These are phyloP conservation scores for Recurvomyces mirabilis DNA, from an alignment of 495 filamentous ascomycete genomes.

Conservation along the genomic window DNA sequence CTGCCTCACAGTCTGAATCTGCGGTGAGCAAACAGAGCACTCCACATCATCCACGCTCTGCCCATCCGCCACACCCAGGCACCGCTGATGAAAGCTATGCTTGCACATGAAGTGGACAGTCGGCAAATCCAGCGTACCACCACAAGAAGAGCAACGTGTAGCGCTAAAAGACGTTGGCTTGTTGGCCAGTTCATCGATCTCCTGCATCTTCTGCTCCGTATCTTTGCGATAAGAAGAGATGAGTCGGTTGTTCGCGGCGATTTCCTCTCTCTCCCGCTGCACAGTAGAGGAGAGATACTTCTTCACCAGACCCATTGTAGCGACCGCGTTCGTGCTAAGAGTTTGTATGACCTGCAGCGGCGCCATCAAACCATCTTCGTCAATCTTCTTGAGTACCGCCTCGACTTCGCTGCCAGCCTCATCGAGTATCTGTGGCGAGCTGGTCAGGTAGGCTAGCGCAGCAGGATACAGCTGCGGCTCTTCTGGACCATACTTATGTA, in stretches of 20 bases:
- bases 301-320: slow-evolving; percentile 95
- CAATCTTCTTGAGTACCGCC: slow-evolving; percentile 70
- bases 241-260: slow-evolving; percentile 68
- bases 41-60: slow-evolving; percentile 53
- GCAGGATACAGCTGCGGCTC: slow-evolving; percentile 91
- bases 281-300: slow-evolving; percentile 82
- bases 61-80: slow-evolving; percentile 43
- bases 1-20: slow-evolving; percentile 76
- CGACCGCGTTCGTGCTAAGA: slow-evolving; percentile 69
- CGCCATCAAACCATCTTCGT: slow-evolving; percentile 84
- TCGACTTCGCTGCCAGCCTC: slow-evolving; percentile 83
- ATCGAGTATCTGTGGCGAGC: slow-evolving; percentile 63
- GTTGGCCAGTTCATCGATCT: slow-evolving; percentile 60
- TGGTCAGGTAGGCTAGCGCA: slow-evolving; percentile 87
- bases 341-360: slow-evolving; percentile 95
- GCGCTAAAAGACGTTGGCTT: slow-evolving; percentile 86
- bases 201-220: slow-evolving; percentile 64
- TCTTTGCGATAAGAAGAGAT: slow-evolving; percentile 79
- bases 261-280: slow-evolving; percentile 75
- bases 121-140: slow-evolving; percentile 64
- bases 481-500: slow-evolving; percentile 80
- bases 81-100: slow-evolving; percentile 88
- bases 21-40: slow-evolving; percentile 71
- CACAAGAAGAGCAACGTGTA: slow-evolving; percentile 73
- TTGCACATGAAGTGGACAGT: slow-evolving; percentile 93